phyloP scores from a whole-genome alignment of 2,329 filamentous ascomycete genomes.

The Pestalotiopsis sp. region DNA sequence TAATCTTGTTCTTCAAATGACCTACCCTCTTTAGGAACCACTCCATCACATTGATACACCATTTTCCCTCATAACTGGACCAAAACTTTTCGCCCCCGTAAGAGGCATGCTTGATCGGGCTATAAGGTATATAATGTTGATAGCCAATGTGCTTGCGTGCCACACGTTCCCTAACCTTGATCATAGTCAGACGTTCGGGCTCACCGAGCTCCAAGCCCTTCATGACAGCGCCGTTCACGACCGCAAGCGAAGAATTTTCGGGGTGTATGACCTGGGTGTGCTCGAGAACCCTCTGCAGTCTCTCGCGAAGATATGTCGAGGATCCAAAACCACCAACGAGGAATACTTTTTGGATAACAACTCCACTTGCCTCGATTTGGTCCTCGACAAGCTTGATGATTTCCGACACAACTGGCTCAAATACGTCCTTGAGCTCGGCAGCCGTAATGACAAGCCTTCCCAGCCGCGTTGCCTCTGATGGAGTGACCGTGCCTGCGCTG shows the following conservation, averaged over 20 bases:
- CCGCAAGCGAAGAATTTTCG: slow-evolving; percentile 50
- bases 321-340: slow-evolving; percentile 53
- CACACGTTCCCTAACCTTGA: slow-evolving; percentile 42
- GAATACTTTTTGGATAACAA: slow-evolving; percentile 47
- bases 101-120: slow-evolving; percentile 12
- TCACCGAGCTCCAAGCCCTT: slow-evolving; percentile 44
- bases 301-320: slow-evolving; percentile 37
- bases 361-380: slow-evolving; percentile 43
- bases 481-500: no score
- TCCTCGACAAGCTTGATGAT: slow-evolving; percentile 46
- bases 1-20: background rate
- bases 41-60: slow-evolving; percentile 36
- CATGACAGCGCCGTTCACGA: slow-evolving; percentile 55
- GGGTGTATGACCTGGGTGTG: slow-evolving; percentile 49
- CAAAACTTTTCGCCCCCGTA: slow-evolving; percentile 14
- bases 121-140: slow-evolving; percentile 22
- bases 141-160: slow-evolving; percentile 48
- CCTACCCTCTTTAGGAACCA: slow-evolving; percentile 44
- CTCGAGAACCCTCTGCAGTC: background rate
- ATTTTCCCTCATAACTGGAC: slow-evolving; percentile 14
- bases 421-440: slow-evolving; percentile 42
- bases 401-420: slow-evolving; percentile 45
- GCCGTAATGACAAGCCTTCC: slow-evolving; percentile 40
- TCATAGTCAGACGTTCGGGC: slow-evolving; percentile 35
- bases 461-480: slow-evolving; percentile 35